Evolutionary conservation across 1,284 basidiomycete species (phyloP).

Genomic region (Ganoderma meredithae): DNA sequence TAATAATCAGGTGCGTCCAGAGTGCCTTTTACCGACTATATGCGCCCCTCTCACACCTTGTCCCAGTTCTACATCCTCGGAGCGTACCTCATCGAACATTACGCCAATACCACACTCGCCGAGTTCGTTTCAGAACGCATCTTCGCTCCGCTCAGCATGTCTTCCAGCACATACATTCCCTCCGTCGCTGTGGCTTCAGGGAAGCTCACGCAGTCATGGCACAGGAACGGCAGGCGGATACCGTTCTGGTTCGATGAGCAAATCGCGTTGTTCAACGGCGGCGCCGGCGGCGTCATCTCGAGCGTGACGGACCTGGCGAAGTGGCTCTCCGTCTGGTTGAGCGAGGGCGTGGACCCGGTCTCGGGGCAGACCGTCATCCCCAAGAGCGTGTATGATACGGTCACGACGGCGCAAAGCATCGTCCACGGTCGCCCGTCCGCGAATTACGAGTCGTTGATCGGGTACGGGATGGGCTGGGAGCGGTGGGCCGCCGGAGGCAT

Average conservation of each 20-base stretch:
- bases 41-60: background rate
- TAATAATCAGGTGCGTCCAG: conserved; percentile 47
- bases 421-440: conserved; percentile 7
- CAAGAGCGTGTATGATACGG: conserved; percentile 43
- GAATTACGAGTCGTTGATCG: conserved; percentile 32
- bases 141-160: conserved; percentile 17
- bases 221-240: conserved; percentile 10
- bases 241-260: conserved; percentile 11
- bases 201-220: conserved; percentile 13
- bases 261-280: conserved; percentile 33
- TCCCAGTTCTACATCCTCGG: conserved; percentile 16
- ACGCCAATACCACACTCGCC: conserved; percentile 1
- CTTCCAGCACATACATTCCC: conserved; percentile 11
- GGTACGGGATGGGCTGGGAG: conserved; percentile 53
- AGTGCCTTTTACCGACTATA: background rate
- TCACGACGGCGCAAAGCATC: conserved; percentile 45
- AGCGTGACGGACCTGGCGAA: conserved; percentile 43
- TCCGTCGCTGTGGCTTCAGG: conserved; percentile 6
- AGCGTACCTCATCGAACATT: conserved; percentile 11
- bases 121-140: conserved; percentile 15
- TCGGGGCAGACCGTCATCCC: conserved; percentile 52
- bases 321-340: conserved; percentile 54
- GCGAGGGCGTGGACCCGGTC: conserved; percentile 49
- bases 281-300: conserved; percentile 43
- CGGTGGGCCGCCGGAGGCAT: conserved; percentile 36